A percentile compares a stretch with the other conserved stretches of the same genome.
phyloP scores from a whole-genome alignment of 495 filamentous ascomycete genomes.

The Daldinia vernicosa region DNA sequence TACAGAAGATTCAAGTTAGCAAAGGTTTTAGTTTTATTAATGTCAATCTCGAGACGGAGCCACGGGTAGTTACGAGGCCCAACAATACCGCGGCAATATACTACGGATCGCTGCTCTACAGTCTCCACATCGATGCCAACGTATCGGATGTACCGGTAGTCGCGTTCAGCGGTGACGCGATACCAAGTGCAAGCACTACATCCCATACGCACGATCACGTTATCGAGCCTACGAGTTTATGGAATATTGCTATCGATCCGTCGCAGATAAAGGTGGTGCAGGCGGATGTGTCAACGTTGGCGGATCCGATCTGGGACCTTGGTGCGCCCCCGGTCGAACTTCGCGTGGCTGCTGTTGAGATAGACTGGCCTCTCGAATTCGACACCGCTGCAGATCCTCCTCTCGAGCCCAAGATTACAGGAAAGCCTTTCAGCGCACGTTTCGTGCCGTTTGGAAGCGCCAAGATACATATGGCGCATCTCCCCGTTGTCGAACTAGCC shows the following conservation, averaged over 20 bases:
- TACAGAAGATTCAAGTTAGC: conserved; percentile 51
- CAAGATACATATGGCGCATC: conserved; percentile 67
- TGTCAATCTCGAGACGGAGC: conserved; percentile 44
- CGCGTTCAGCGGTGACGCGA: conserved; percentile 19
- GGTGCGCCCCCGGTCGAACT: conserved; percentile 59
- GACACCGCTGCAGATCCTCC: conserved; percentile 60
- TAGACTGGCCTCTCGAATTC: conserved; percentile 59
- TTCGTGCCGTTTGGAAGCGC: conserved; percentile 66
- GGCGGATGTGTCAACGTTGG: conserved; percentile 40
- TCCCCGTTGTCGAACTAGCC: conserved; percentile 51
- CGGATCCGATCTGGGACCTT: conserved; percentile 60
- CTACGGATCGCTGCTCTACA: conserved; percentile 65
- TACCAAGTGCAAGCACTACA: conserved; percentile 36
- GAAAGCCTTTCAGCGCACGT: conserved; percentile 52
- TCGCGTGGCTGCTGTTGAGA: conserved; percentile 59
- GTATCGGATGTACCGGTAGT: conserved; percentile 32
- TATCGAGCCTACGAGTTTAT: conserved; percentile 50
- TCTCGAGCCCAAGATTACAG: conserved; percentile 40
- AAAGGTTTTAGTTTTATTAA: conserved; percentile 46
- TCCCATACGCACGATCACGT: conserved; percentile 43
- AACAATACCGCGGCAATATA: conserved; percentile 66
- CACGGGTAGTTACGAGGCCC: conserved; percentile 52
- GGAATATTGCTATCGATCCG: conserved; percentile 63
- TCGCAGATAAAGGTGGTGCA: conserved; percentile 46
- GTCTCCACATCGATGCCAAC: conserved; percentile 53